A percentile compares a stretch with the other conserved stretches of the same genome.
phyloP scores from a whole-genome alignment of 2,329 filamentous ascomycete genomes.

The Claviceps pazoutovae region DNA sequence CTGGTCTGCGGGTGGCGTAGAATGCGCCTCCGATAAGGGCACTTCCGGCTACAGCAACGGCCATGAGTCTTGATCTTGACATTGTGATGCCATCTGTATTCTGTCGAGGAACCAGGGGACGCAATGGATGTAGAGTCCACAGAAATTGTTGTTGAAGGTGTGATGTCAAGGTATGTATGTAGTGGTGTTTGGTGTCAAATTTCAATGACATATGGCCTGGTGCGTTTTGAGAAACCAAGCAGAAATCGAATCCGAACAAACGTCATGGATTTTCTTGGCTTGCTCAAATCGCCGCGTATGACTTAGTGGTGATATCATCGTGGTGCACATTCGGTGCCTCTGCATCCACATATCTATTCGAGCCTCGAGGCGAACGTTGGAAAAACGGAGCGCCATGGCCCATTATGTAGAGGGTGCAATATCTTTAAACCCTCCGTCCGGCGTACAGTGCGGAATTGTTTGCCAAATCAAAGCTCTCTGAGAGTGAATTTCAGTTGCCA shows the following conservation, averaged over 20 bases:
- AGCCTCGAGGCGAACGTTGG: neutral
- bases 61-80: constrained; percentile 3
- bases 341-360: neutral
- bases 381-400: no score
- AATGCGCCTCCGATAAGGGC: constrained; percentile 12
- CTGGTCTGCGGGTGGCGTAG: constrained; percentile 8
- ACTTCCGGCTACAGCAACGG: constrained; percentile 8
- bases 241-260: neutral
- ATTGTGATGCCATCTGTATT: neutral
- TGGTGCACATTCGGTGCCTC: neutral
- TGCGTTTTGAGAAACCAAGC: no score
- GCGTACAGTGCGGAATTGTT: no score
- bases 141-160: neutral
- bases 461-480: no score
- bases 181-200: no score
- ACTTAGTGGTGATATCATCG: constrained; percentile 3
- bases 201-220: no score
- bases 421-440: no score
- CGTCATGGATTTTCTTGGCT: neutral
- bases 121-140: no score
- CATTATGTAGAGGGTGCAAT: no score
- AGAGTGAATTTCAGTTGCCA: no score
- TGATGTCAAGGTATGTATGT: neutral
- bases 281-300: neutral
- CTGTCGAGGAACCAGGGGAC: neutral